Evolutionary conservation across 148 eudicot genomes (phyloP).

Genomic region (Vaccinium macrocarpon): DNA sequence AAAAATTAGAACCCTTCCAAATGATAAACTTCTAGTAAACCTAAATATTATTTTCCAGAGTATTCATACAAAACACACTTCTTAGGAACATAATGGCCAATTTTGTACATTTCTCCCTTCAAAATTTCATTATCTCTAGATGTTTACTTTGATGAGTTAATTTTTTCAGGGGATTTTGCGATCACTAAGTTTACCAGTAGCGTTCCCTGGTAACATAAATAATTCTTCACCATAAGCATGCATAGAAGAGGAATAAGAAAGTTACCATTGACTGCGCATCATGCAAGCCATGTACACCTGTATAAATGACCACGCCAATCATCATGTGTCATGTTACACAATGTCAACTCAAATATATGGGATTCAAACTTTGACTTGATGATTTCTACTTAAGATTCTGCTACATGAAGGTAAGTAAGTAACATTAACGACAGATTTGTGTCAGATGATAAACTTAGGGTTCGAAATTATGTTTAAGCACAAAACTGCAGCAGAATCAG

Average conservation of each 20-base stretch:
- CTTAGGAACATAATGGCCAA: too few species aligned
- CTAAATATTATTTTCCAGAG: too few species aligned
- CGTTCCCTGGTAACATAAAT: too few species aligned
- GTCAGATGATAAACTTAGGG: background rate
- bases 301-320: conserved; percentile 21
- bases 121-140: too few species aligned
- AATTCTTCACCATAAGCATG: background rate
- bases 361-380: conserved; percentile 1
- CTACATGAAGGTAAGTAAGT: background rate
- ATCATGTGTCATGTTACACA: background rate
- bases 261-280: conserved; percentile 70
- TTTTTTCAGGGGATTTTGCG: too few species aligned
- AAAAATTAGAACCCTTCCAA: too few species aligned
- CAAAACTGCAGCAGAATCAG: background rate
- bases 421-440: background rate
- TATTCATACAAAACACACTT: too few species aligned
- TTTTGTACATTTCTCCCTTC: too few species aligned
- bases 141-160: too few species aligned
- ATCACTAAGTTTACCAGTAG: too few species aligned
- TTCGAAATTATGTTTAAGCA: background rate
- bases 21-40: too few species aligned
- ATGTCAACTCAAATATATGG: background rate
- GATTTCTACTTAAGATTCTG: background rate
- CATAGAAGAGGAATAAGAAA: conserved; percentile 8
- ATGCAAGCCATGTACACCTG: conserved; percentile 97